phyloP scores from a whole-genome alignment of 306 rosid genomes.

The Glycine latifolia region DNA sequence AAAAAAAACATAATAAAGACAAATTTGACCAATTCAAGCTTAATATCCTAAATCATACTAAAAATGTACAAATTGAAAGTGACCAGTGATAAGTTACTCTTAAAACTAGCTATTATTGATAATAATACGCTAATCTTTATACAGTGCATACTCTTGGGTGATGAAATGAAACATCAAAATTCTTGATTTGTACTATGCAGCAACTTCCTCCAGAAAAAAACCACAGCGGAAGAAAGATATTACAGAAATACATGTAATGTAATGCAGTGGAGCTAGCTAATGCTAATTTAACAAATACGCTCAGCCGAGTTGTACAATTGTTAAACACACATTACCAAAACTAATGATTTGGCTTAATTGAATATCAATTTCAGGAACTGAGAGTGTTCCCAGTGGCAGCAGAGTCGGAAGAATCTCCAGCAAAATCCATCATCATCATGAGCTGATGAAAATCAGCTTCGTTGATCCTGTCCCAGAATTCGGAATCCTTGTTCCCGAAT shows the following conservation, averaged over 20 bases:
- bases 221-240: conserved; percentile 32
- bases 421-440: conserved; percentile 60
- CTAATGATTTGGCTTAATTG: background rate
- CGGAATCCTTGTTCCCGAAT: conserved; percentile 36
- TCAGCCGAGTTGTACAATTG: background rate
- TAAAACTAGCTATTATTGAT: background rate
- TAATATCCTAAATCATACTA: background rate
- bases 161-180: conserved; percentile 5
- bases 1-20: background rate
- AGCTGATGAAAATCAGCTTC: conserved; percentile 61
- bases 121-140: background rate
- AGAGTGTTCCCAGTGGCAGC: conserved; percentile 46
- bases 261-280: background rate
- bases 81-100: background rate
- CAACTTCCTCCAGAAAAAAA: conserved; percentile 28
- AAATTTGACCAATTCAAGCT: background rate
- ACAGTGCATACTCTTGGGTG: conserved; percentile 19
- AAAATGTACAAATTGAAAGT: background rate
- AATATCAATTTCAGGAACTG: conserved; percentile 15
- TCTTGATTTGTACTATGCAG: background rate
- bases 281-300: background rate
- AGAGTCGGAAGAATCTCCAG: conserved; percentile 60
- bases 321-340: conserved; percentile 6
- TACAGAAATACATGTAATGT: background rate
- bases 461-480: conserved; percentile 57